Percentiles rank a stretch among this genome's conserved stretches.
Conservation (phyloP, 176 grass and related monocot genomes). For the Paspalum notatum region DNA sequence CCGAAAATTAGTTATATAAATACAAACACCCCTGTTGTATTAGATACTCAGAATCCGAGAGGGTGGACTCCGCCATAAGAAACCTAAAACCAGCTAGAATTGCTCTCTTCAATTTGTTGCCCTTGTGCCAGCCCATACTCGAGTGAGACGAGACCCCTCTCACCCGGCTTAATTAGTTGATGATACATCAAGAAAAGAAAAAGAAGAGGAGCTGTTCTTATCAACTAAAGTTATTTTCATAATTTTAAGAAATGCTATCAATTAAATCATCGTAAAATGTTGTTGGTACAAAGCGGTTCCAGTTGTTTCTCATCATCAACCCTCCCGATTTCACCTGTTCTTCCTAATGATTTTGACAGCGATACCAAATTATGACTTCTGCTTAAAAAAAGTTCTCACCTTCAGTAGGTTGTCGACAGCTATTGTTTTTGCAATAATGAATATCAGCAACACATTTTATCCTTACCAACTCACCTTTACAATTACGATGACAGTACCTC, state of each 20-base stretch:
- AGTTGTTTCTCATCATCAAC: conserved; percentile 14
- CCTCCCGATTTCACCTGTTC: background rate
- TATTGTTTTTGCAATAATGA: background rate
- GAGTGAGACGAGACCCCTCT: no score
- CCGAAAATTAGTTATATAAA: no score
- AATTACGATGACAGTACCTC: conserved; percentile 28
- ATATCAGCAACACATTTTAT: conserved; percentile 3
- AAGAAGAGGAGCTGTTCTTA: no score
- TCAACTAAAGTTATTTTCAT: background rate
- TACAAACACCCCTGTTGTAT: no score
- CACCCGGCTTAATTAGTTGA: no score
- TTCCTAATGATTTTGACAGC: conserved; percentile 27
- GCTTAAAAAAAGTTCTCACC: background rate
- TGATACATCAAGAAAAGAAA: no score
- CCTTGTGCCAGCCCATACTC: no score
- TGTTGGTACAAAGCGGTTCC: background rate
- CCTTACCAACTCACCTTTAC: conserved; percentile 31
- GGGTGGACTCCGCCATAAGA: no score
- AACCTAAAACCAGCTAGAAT: no score
- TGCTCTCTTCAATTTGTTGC: no score
- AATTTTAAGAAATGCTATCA: background rate
- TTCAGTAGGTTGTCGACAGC: conserved; percentile 3
- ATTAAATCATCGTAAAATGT: conserved; percentile 12
- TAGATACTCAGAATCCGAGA: no score
- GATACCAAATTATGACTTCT: background rate